Evolutionary conservation across 805 yeast species (phyloP), one percentile per base, ranked within the genome.

Genomic region (Yarrowia alimentaria): DNA sequence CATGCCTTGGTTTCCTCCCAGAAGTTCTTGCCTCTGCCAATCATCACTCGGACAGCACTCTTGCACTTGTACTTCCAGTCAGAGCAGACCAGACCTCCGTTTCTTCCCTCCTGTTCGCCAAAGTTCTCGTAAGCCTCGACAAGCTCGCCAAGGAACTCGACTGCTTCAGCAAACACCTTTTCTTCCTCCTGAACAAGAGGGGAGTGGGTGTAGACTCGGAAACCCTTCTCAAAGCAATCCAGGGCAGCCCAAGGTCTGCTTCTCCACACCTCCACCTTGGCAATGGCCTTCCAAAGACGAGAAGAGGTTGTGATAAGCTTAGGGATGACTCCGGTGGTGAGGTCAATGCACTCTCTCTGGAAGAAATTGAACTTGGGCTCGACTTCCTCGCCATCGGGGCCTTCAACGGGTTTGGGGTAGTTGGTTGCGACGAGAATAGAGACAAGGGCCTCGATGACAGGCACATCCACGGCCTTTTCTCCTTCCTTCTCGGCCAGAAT

Each of bases 21-120:
- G 56, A 75, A 75, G 18, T 72, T 69, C 59, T 78, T 83, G 7
- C 96, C 96, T 61, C 81, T 84, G 13, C 91, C 80, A 78, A 85
- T 75, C 57, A 89, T 70, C 1, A 86, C 76, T 60, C 94, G 75
- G 16, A 89, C 75, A 1, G 85, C 71, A 12, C 85, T 75, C 55
- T 81, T 75, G 1, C 95, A 81, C 64, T 88, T 88, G 68, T 83
- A 85, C 61, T 79, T 84, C 97, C 97, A 90, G 62, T 89, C 95
- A 61, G 82, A 80, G 64, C 96, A 89, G 8, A 90, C 94, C n/a
- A 83, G 57, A 63, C 85, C 87, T 16, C 83, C 94, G 2, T 87
- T 89, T 58, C 66, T 61, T 13, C 73, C 73, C 18, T 61, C 64
- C 42, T 79, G 65, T 53, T 84, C 93, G n/a, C 98, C 98, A 24